A percentile compares a stretch with the other conserved stretches of the same genome.
phyloP scores from a whole-genome alignment of 129 eudicot species.

The Calendula officinalis region DNA sequence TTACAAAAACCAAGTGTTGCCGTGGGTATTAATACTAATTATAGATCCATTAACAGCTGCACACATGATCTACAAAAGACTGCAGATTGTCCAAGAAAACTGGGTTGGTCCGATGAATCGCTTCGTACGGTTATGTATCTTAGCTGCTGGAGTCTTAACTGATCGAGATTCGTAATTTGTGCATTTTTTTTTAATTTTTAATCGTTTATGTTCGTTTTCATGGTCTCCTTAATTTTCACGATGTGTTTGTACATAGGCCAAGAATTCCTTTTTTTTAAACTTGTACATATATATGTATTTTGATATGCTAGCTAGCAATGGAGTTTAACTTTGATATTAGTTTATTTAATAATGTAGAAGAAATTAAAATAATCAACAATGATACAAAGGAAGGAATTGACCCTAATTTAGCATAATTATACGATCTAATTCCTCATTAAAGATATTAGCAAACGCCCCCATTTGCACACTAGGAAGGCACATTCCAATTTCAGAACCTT shows the following conservation, averaged over 20 bases:
- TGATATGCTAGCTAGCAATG: slow-evolving; percentile 23
- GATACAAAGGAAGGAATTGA: neutral
- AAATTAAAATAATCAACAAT: neutral
- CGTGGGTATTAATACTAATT: neutral
- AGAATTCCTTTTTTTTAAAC: slow-evolving; percentile 8
- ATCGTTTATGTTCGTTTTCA: neutral
- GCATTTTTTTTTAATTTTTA: neutral
- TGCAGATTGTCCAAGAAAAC: slow-evolving; percentile 17
- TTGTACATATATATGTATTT: slow-evolving; percentile 26
- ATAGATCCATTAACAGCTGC: slow-evolving; percentile 11
- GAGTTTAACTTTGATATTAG: slow-evolving; percentile 4
- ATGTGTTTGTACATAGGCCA: slow-evolving; percentile 3
- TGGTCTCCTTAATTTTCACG: neutral
- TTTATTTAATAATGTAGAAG: neutral
- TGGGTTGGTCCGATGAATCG: slow-evolving; percentile 32
- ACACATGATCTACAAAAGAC: slow-evolving; percentile 4
- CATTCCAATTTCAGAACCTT: slow-evolving; percentile 51
- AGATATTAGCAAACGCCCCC: slow-evolving; percentile 46
- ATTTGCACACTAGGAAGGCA: slow-evolving; percentile 36
- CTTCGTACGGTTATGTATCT: slow-evolving; percentile 39
- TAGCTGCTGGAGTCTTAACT: slow-evolving; percentile 39
- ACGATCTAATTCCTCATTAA: slow-evolving; percentile 24
- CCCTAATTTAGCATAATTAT: neutral
- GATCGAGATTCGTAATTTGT: neutral
- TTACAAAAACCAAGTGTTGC: slow-evolving; percentile 12